Conservation (phyloP, 345 rosid genomes). For the Citrus australasica region DNA sequence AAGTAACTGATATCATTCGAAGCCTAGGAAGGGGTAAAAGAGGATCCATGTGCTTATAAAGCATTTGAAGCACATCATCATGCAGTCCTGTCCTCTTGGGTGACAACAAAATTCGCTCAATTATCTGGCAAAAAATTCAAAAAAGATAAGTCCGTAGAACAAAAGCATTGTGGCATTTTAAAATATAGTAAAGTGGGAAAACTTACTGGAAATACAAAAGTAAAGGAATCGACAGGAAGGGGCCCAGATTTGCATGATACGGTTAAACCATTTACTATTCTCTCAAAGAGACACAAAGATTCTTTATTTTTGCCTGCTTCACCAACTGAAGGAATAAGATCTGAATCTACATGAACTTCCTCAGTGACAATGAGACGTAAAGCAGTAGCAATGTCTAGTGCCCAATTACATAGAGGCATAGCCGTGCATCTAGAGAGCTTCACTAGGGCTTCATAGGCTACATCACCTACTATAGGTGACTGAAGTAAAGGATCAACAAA, state of each 20-base stretch:
- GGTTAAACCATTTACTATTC: conserved; percentile 63
- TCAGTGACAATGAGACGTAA: conserved; percentile 64
- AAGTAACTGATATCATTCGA: conserved; percentile 80
- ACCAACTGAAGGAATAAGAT: conserved; percentile 41
- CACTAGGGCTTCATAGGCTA: conserved; percentile 79
- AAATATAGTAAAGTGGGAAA: conserved; percentile 1
- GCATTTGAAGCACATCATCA: conserved; percentile 75
- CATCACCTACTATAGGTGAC: conserved; percentile 74
- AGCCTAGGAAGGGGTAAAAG: conserved; percentile 91
- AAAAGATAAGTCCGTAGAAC: not conserved
- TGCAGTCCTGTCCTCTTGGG: conserved; percentile 83
- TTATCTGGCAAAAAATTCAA: conserved; percentile 53
- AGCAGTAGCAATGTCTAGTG: conserved; percentile 90
- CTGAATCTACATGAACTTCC: conserved; percentile 50
- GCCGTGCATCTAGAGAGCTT: conserved; percentile 81
- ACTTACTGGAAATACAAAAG: conserved; percentile 88
- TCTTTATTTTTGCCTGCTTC: conserved; percentile 47
- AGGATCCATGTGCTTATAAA: conserved; percentile 88
- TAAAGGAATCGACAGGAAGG: conserved; percentile 95
- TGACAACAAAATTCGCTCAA: conserved; percentile 75
- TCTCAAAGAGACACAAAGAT: conserved; percentile 70
- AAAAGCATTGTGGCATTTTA: conserved; percentile 1
- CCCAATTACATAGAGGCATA: conserved; percentile 88
- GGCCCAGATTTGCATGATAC: conserved; percentile 82
- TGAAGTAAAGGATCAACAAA: conserved; percentile 82